Evolutionary conservation across 2,329 filamentous ascomycete genomes (phyloP), one percentile per base, ranked within the genome.

Genomic region (Sclerotinia subarctica): DNA sequence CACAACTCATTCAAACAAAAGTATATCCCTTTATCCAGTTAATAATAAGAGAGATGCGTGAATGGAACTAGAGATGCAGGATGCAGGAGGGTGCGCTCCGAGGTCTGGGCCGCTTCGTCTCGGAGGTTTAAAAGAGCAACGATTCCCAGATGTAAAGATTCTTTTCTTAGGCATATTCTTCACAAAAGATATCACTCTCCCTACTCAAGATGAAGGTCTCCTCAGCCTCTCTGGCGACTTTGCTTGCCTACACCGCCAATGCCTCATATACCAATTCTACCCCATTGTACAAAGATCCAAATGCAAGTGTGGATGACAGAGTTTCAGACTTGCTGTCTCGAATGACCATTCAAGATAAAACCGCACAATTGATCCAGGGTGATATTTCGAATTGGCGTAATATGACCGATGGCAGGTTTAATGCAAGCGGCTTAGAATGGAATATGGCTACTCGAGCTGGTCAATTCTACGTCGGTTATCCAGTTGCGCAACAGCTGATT

Each of bases 291-390:
- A 90, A 89, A 76, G 81, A 92, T 75, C 80, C 88, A 6, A 81
- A 81, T 67, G 85, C 87, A 7, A 79, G 86, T 10, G 81, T 92
- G 19, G 86, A 91, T 64, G 85, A 84, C 62, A 83, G 90, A 69
- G 85, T 93, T 15, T 77, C 84, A 13, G 90, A 93, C 76, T 82
- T 93, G 6, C 79, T 93, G 64, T 84, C 85, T 17, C 85, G 88
- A 32, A 93, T 93, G 90, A 91, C 88, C 0, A 84, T 91, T 66
- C 83, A 90, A 74, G 90, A 93, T 69, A 93, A 93, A 79, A 85
- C 86, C 56, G 83, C 88, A 1, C 90, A 93, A 76, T 80, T 90
- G 72, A 82, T 89, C 38, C 88, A 90, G 75, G 87, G 90, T 59
- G 90, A 93, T 74, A 83, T 93, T 69, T 83, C 84, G 7, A 91